These are phyloP conservation scores for Cercospora beticola DNA, from an alignment of 2,329 filamentous ascomycete species.

Conservation along the genomic window DNA sequence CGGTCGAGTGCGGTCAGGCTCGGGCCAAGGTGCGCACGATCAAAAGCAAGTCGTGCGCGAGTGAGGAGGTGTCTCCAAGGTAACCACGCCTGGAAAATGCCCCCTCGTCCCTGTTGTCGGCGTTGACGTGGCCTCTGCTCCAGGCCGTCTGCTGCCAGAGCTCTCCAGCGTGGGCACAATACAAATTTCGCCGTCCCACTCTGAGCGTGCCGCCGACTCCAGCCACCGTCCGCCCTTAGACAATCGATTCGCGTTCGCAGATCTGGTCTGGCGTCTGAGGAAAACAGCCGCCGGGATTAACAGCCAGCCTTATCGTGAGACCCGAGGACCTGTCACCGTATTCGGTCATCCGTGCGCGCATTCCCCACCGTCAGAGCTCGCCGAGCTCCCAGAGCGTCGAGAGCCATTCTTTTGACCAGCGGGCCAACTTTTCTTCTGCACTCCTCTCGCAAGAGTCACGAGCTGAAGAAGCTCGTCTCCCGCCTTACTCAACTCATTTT, in stretches of 20 bases:
- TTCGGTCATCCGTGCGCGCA: slow-evolving; percentile 2
- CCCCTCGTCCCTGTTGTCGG: background rate
- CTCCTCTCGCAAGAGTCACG: slow-evolving; percentile 1
- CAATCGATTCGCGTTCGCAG: background rate
- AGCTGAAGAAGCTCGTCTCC: slow-evolving; percentile 6
- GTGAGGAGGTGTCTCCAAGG: background rate
- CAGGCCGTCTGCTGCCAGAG: background rate
- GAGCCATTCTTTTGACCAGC: slow-evolving; percentile 1
- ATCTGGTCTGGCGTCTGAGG: background rate
- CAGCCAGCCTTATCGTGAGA: slow-evolving; percentile 13
- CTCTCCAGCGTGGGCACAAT: background rate
- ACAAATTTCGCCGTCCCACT: background rate
- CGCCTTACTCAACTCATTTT: background rate
- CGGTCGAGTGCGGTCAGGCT: background rate
- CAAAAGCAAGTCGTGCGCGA: background rate
- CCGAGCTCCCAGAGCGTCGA: slow-evolving; percentile 6
- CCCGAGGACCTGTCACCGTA: slow-evolving; percentile 5
- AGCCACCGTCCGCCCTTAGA: background rate
- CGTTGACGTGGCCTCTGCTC: background rate
- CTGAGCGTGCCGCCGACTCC: background rate
- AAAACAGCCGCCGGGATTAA: background rate
- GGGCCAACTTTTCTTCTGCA: slow-evolving; percentile 1
- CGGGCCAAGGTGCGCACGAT: background rate
- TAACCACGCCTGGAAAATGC: background rate
- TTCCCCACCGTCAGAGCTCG: slow-evolving; percentile 8